Evolutionary conservation across 2,329 filamentous ascomycete genomes (phyloP), one percentile per base, ranked within the genome.

Genomic region (Penicillium janthinellum): DNA sequence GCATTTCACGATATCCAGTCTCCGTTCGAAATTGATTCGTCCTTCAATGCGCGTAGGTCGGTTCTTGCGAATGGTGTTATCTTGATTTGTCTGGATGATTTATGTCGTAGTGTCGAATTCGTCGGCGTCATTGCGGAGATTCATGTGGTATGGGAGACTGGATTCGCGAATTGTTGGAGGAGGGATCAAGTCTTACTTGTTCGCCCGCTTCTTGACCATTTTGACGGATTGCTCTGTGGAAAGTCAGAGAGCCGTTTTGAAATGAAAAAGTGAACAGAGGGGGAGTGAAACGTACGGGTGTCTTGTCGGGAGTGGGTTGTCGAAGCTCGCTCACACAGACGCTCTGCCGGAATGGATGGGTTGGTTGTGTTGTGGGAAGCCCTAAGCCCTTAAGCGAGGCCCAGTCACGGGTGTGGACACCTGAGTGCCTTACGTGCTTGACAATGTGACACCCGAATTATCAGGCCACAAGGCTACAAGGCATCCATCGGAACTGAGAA

Each of bases 171-270:
- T 56, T 54, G 34, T 52, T 64, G 62, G 52, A 47, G 52, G 58
- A 57, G 60, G 61, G 65, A 62, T 67, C 61, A 67, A 70, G 64
- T 76, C 83, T 79, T 86, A 89, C 86, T 90, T 90, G 82, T 85
- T 87, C 77, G 87, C 86, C 80, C 87, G 84, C 84, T 90, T 90
- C 84, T 90, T 89, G 82, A 89, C 87, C 87, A 89, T 90, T 78
- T 78, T 88, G 81, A 81, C 81, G 81, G 79, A 79, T 80, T 79
- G 75, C 67, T 76, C 70, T 75, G 71, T 65, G 65, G 65, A 61
- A 31, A 63, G 72, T 74, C 65, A 73, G 72, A 72, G 64, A 65
- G 60, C 68, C 62, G 67, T 59, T 51, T 57, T 59, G 50, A 35
- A 35, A 11, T 57, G 25, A 34, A 47, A 61, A 61, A 58, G 51